Evolutionary conservation across 1,284 basidiomycete species (phyloP).

Genomic region (Rugiboletus extremiorientalis): DNA sequence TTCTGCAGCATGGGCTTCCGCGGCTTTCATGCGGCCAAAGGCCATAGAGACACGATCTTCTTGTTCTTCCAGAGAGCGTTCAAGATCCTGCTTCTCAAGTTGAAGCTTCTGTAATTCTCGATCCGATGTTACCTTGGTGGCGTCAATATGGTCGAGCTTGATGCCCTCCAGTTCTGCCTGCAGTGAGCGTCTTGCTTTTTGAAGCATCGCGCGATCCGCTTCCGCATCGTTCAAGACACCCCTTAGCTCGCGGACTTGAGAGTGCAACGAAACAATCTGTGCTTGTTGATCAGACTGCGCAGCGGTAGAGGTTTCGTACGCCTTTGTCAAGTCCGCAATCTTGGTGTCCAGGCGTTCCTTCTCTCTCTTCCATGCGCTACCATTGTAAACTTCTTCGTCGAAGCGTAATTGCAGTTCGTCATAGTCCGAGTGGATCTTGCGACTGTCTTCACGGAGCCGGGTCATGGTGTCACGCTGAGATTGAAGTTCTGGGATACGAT

Average conservation of each 20-base stretch:
- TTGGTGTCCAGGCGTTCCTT: slow-evolving; percentile 83
- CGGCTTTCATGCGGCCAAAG: slow-evolving; percentile 77
- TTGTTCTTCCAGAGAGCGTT: slow-evolving; percentile 77
- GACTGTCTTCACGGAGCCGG: slow-evolving; percentile 75
- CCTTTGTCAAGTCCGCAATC: slow-evolving; percentile 73
- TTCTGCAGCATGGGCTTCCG: slow-evolving; percentile 73
- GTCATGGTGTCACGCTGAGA: slow-evolving; percentile 75
- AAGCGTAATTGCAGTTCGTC: slow-evolving; percentile 75
- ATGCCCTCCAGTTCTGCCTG: slow-evolving; percentile 80
- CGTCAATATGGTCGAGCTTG: slow-evolving; percentile 72
- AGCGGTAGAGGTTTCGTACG: slow-evolving; percentile 72
- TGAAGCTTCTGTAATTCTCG: slow-evolving; percentile 73
- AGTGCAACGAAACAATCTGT: slow-evolving; percentile 80
- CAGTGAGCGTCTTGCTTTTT: slow-evolving; percentile 79
- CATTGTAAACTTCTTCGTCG: slow-evolving; percentile 77
- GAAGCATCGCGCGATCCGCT: slow-evolving; percentile 73
- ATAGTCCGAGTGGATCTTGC: slow-evolving; percentile 73
- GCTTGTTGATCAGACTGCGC: slow-evolving; percentile 79
- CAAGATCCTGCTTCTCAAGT: slow-evolving; percentile 78
- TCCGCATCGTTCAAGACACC: slow-evolving; percentile 82
- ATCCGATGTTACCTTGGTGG: slow-evolving; percentile 69
- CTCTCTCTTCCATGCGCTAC: slow-evolving; percentile 83
- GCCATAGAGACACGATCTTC: slow-evolving; percentile 71
- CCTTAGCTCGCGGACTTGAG: slow-evolving; percentile 82
- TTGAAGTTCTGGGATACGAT: slow-evolving; percentile 55